These are phyloP conservation scores for Boletus tomentosulus DNA, from an alignment of 768 basidiomycete species.

Conservation along the genomic window DNA sequence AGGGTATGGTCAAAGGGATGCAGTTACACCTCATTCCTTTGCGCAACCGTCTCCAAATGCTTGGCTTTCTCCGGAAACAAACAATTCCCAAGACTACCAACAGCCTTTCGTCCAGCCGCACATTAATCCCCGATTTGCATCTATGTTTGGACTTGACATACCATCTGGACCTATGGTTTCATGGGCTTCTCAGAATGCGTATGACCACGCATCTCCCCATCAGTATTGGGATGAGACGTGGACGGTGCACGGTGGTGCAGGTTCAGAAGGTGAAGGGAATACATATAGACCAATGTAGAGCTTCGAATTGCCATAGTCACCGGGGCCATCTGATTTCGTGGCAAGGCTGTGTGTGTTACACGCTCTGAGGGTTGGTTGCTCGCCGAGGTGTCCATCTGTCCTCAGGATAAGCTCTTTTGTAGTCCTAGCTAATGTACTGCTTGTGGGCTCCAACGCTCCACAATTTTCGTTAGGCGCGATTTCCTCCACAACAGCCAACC, in stretches of 20 bases:
- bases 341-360: too few species aligned
- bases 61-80: slow-evolving; percentile 17
- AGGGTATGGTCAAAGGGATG: slow-evolving; percentile 41
- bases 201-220: slow-evolving; percentile 8
- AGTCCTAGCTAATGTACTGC: not conserved
- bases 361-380: too few species aligned
- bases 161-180: slow-evolving; percentile 21
- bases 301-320: slow-evolving; percentile 4
- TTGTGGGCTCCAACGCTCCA: not conserved
- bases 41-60: slow-evolving; percentile 9
- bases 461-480: not conserved
- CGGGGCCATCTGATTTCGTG: not conserved
- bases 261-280: slow-evolving; percentile 23
- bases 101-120: slow-evolving; percentile 63
- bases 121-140: slow-evolving; percentile 79
- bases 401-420: not conserved
- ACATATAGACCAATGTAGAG: slow-evolving; percentile 25
- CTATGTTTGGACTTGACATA: slow-evolving; percentile 52
- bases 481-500: not conserved
- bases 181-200: slow-evolving; percentile 14
- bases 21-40: slow-evolving; percentile 11
- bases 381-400: not conserved
- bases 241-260: slow-evolving; percentile 30
- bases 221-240: slow-evolving; percentile 39
- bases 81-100: slow-evolving; percentile 11